These are phyloP conservation scores for Anisogramma anomala DNA, from an alignment of 2,329 filamentous ascomycete species.

Conservation along the genomic window DNA sequence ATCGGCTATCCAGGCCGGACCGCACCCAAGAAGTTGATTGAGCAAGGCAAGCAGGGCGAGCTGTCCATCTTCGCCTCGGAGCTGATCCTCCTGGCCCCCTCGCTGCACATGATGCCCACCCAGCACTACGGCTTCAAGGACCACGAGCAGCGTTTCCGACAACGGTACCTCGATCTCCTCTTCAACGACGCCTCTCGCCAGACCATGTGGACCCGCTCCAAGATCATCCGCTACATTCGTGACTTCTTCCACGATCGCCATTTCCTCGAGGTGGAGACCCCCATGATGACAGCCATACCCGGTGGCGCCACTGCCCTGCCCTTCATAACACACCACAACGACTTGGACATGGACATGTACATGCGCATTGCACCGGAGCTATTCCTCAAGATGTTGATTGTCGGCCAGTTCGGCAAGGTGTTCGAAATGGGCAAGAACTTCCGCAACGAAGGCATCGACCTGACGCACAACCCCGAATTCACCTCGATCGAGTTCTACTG, in stretches of 20 bases:
- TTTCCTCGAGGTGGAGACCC: conserved; percentile 91
- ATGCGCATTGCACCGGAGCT: conserved; percentile 92
- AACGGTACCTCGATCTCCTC: conserved; percentile 90
- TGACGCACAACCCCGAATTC: conserved; percentile 97
- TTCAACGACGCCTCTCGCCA: conserved; percentile 85
- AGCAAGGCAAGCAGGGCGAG: conserved; percentile 69
- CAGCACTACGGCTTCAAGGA: conserved; percentile 95
- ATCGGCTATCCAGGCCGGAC: conserved; percentile 76
- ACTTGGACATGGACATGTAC: conserved; percentile 86
- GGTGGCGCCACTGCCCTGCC: conserved; percentile 93
- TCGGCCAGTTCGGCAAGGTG: conserved; percentile 86
- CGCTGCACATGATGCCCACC: conserved; percentile 78
- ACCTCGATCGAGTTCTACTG: conserved; percentile 96
- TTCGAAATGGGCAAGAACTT: conserved; percentile 96
- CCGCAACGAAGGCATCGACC: conserved; percentile 81
- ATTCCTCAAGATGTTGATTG: conserved; percentile 91
- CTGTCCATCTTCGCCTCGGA: conserved; percentile 87
- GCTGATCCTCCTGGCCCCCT: conserved; percentile 76
- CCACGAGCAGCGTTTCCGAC: conserved; percentile 82
- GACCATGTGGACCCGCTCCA: conserved; percentile 72
- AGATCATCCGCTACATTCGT: conserved; percentile 82
- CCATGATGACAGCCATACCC: conserved; percentile 93
- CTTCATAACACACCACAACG: conserved; percentile 93
- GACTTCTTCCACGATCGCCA: conserved; percentile 77
- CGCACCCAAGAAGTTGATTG: conserved; percentile 78